Evolutionary conservation across 2,329 filamentous ascomycete genomes (phyloP).

Genomic region (Aspergillus fumigatiaffinis): DNA sequence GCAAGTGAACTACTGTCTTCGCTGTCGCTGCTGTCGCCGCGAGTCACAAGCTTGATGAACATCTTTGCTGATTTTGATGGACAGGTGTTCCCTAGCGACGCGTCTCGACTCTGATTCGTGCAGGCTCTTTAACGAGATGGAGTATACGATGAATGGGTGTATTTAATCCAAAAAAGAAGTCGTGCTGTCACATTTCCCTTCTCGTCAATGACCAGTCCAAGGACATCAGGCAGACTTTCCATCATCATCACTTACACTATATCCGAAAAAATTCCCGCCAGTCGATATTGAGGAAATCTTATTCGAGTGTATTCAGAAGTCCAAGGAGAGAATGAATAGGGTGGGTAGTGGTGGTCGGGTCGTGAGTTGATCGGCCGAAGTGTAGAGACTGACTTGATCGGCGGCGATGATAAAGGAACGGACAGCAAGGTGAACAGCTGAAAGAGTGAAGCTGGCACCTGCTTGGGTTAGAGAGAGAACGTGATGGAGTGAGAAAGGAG

Average conservation of each 20-base stretch:
- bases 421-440: constrained; percentile 53
- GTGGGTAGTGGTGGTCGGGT: constrained; percentile 12
- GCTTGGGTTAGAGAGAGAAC: constrained; percentile 30
- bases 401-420: constrained; percentile 39
- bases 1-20: constrained; percentile 49
- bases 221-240: background rate
- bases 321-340: constrained; percentile 17
- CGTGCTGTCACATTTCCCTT: constrained; percentile 1
- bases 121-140: background rate
- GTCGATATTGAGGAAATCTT: background rate
- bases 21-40: constrained; percentile 43
- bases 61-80: constrained; percentile 16
- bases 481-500: constrained; percentile 24
- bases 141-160: background rate
- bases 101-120: background rate
- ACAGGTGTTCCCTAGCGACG: constrained; percentile 2
- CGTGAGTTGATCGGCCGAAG: constrained; percentile 16
- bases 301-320: background rate
- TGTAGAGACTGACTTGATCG: constrained; percentile 6
- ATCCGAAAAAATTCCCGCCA: constrained; percentile 4
- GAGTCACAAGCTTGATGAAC: constrained; percentile 47
- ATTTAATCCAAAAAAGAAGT: constrained; percentile 10
- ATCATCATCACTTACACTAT: constrained; percentile 8
- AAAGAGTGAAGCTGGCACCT: constrained; percentile 62
- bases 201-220: background rate